Evolutionary conservation across 169 alveolate genomes (phyloP), one percentile per base, ranked within the genome.

Genomic region (Cryptosporidium felis): DNA sequence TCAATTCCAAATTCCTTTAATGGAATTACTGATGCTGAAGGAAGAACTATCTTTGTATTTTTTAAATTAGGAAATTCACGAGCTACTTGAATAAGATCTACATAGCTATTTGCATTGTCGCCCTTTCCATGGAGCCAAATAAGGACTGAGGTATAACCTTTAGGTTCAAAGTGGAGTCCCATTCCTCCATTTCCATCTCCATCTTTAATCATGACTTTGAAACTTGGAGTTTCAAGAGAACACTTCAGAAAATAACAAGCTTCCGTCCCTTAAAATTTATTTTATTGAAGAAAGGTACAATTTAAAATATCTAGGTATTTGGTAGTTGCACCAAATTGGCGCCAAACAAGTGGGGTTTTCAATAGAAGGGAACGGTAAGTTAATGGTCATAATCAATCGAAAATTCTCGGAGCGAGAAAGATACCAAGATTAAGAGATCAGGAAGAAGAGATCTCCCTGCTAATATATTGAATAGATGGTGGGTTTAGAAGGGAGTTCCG

Each of bases 121-220:
- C 85, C 85, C 26, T 56, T 74, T 40, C 85, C 85, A 38, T 74
- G 85, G 42, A 74, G 85, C 85, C 85, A 74, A 21, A 74, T 74
- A 23, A 74, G 38, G 10, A 74, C 85, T 0, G 85, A 74, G 36
- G 51, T 41, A 32, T 74, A 74, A 12, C 41, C 38, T 18, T 36
- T 26, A 5, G 85, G 67, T 21, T 53, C 85, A 56, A 36, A 74
- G 44, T 74, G 9, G 14, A 53, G 56, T 16, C 85, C 85, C 23
- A 53, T 56, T 21, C 85, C 85, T 5, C 58, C 58, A 74, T 74
- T 21, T 36, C 85, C 85, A 10, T 74, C 85, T 38, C 85, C 85
- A 2, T 47, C 53, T 16, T 36, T 18, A 18, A 74, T 74, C 85
- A 74, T 74, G n/a, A n/a, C n/a, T n/a, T n/a, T n/a, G n/a, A n/a